These are phyloP conservation scores for Nevesoporus exiguus DNA, from an alignment of 768 basidiomycete species.

Conservation along the genomic window DNA sequence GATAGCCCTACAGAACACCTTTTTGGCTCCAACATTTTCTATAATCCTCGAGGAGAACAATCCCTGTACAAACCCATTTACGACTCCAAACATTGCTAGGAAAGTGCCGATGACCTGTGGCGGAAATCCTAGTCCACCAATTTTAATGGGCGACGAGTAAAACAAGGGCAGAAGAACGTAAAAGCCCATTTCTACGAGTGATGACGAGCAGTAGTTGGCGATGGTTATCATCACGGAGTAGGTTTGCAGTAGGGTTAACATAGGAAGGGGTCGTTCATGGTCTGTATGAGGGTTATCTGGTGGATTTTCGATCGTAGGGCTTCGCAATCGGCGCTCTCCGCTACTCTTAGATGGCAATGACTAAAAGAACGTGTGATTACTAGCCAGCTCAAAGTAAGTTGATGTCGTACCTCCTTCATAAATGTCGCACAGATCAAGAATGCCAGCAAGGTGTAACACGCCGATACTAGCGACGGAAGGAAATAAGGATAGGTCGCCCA, in stretches of 20 bases:
- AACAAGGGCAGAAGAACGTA: conserved; percentile 44
- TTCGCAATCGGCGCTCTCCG: neutral
- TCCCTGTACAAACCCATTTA: conserved; percentile 38
- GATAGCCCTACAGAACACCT: conserved; percentile 39
- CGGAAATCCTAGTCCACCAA: conserved; percentile 42
- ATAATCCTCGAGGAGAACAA: conserved; percentile 41
- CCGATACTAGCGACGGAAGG: conserved; percentile 31
- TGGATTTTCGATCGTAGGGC: neutral
- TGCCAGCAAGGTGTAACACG: conserved; percentile 5
- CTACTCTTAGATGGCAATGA: conserved; percentile 24
- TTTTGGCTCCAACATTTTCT: conserved; percentile 39
- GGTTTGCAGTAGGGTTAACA: conserved; percentile 33
- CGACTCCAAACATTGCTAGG: conserved; percentile 36
- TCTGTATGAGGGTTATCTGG: neutral
- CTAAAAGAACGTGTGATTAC: conserved; percentile 9
- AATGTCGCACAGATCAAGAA: conserved; percentile 21
- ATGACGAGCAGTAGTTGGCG: conserved; percentile 40
- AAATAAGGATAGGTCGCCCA: conserved; percentile 38
- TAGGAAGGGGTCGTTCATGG: conserved; percentile 17
- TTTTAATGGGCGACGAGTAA: conserved; percentile 39
- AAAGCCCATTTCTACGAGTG: conserved; percentile 41
- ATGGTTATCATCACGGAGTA: conserved; percentile 40
- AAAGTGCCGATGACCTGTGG: conserved; percentile 41
- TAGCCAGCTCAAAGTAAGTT: neutral
- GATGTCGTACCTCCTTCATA: conserved; percentile 32